Evolutionary conservation across 2,329 filamentous ascomycete genomes (phyloP), one percentile per base, ranked within the genome.

Genomic region (Diaporthe longicolla): DNA sequence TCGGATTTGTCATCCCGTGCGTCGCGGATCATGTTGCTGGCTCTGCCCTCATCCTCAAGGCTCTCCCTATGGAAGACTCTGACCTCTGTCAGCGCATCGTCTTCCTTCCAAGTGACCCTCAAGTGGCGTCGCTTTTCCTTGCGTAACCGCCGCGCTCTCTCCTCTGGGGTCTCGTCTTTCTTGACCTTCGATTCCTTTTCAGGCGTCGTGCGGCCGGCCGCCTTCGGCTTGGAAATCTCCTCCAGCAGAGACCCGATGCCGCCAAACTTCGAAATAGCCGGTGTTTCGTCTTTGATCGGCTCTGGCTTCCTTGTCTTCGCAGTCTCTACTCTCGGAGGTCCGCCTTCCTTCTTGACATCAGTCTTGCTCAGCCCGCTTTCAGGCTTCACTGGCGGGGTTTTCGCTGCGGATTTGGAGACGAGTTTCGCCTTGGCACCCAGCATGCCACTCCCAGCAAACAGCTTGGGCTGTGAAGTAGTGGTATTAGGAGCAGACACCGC

Each of bases 1-100:
- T 94, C 94, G 7, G 91, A 91, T 66, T 91, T 91, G 78, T 94
- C 92, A 80, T 95, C 93, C 40, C 89, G 89, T 5, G 92, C 92
- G 81, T 95, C 93, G 65, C 90, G 90, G 54, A 92, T 89, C 87
- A 94, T 91, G 78, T 91, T 93, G 72, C 88, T 86, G 71, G 90
- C 89, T 72, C 93, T 88, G 70, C 91, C 92, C 73, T 91, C 87
- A 77, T 94, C 92, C 79, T 95, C 93, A 1, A 89, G 88, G 1
- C 90, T 91, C 75, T 94, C 92, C 78, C 94, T 93, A 71, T 91
- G 90, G 83, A 95, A 95, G 66, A 92, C 85, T 76, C 90, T 89
- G 71, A 94, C 85, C 77, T 93, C 86, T 1, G 91, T 91, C 40
- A 96, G 86, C 40, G 91, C 89, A 24, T 88, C 84, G 66, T 93